Conservation (phyloP, 2,329 filamentous ascomycete genomes). For the Dryadomyces quercus-mongolicae region DNA sequence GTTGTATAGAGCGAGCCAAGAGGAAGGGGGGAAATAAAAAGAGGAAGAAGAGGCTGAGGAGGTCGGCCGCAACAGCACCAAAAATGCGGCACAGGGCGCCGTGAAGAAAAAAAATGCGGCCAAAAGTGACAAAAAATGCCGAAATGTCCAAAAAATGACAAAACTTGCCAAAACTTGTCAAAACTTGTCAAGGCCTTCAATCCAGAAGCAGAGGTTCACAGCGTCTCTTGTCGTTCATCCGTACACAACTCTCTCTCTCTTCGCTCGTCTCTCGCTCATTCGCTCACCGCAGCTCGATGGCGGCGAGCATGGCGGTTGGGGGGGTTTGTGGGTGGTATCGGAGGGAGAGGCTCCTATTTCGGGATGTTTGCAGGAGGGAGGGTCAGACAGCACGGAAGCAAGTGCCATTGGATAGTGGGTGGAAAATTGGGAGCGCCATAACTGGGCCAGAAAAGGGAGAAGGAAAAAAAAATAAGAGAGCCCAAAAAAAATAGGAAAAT, state of each 20-base stretch:
- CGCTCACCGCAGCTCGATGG: not conserved
- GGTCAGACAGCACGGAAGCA: not conserved
- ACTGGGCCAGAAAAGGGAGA: not conserved
- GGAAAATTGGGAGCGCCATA: not conserved
- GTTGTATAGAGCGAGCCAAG: no score
- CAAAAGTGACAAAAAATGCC: not conserved
- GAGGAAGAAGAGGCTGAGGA: not conserved
- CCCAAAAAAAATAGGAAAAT: not conserved
- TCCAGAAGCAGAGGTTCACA: not conserved
- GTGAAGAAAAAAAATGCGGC: not conserved
- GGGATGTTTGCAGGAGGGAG: not conserved
- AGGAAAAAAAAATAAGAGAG: not conserved
- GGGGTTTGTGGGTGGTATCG: not conserved
- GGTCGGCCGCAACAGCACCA: no score
- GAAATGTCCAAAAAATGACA: no score
- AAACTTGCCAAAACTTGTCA: no score
- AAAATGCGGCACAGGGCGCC: not conserved
- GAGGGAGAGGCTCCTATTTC: not conserved
- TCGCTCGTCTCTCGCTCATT: not conserved
- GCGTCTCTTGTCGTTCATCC: not conserved
- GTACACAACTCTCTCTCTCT: not conserved
- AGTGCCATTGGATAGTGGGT: not conserved
- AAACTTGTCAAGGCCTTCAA: no score
- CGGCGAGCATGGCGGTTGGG: not conserved
- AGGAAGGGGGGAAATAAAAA: not conserved